phyloP scores from a whole-genome alignment of 140 eudicot genomes.

The Bidens hawaiensis region DNA sequence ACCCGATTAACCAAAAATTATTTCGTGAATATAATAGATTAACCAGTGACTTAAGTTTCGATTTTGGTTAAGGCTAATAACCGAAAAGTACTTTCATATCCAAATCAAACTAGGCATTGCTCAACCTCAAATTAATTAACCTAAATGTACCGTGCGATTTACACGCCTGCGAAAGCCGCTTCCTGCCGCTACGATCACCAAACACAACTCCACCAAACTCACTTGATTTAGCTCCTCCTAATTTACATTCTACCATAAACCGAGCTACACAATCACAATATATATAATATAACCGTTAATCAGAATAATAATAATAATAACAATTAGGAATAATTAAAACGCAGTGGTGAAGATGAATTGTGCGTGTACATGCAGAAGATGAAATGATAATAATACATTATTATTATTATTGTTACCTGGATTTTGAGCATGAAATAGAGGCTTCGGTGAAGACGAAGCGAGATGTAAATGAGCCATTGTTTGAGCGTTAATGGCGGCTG shows the following conservation, averaged over 20 bases:
- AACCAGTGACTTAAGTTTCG: too few species aligned
- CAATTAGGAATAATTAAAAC: background rate
- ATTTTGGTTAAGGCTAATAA: too few species aligned
- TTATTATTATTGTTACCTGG: too few species aligned
- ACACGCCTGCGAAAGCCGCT: slow-evolving; percentile 22
- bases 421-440: slow-evolving; percentile 10
- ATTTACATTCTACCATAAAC: slow-evolving; percentile 32
- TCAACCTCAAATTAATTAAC: background rate
- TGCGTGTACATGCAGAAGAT: background rate
- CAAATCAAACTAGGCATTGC: background rate
- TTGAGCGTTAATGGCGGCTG: slow-evolving; percentile 15
- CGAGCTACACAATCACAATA: slow-evolving; percentile 3
- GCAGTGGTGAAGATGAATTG: background rate
- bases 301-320: slow-evolving; percentile 2
- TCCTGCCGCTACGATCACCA: slow-evolving; percentile 27
- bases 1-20: too few species aligned
- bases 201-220: slow-evolving; percentile 56
- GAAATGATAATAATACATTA: too few species aligned
- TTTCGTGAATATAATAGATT: too few species aligned
- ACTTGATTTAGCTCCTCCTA: slow-evolving; percentile 59
- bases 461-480: slow-evolving; percentile 23
- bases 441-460: slow-evolving; percentile 22
- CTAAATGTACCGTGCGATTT: slow-evolving; percentile 25
- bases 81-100: background rate
- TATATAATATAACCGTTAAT: background rate